Evolutionary conservation across 129 eudicot species (phyloP), one percentile per base, ranked within the genome.

Genomic region (Ambrosia artemisiifolia): DNA sequence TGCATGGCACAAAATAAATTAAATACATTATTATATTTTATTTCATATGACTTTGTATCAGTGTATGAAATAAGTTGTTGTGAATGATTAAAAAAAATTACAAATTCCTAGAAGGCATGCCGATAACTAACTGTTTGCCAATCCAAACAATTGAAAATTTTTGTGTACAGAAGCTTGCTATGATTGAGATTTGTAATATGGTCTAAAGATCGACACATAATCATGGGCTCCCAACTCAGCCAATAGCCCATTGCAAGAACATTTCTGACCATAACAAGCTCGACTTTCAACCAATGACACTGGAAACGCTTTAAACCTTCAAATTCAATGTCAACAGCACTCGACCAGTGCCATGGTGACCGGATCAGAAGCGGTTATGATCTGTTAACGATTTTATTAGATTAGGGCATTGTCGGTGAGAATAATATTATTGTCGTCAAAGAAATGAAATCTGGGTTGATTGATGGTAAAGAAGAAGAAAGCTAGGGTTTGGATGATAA

Each of bases 201-300:
- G 33, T 85, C 88, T 55, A 78, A 77, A 17, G 95, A 88, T 64
- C 95, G 91, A 88, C 88, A 88, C 95, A 88, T 85, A 75, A 88
- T 88, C 95, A 85, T 83, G 6, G 95, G 91, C 54, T 88, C 95
- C 95, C 91, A 88, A 71, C 91, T 85, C 79, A 88, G 78, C 33
- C 91, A 86, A 70, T 13, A 19, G 7, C 84, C 71, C 47, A 83
- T 83, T 20, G 83, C 83, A 65, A 85, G 91, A 67, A 83, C 88
- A 66, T 83, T 36, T 57, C 85, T 79, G 53, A 88, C 96, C 33
- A 88, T 73, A 28, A 88, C 81, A 12, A 89, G 96, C 80, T 88
- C 89, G 11, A 86, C 91, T 75, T 73, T 84, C 1, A 34, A 36
- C 91, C 96, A 86, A 86, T n/a, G n/a, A n/a, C n/a, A n/a, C n/a